Evolutionary conservation across 1,139 yeast species (phyloP).

Genomic region (Blastobotrys petasosporus): DNA sequence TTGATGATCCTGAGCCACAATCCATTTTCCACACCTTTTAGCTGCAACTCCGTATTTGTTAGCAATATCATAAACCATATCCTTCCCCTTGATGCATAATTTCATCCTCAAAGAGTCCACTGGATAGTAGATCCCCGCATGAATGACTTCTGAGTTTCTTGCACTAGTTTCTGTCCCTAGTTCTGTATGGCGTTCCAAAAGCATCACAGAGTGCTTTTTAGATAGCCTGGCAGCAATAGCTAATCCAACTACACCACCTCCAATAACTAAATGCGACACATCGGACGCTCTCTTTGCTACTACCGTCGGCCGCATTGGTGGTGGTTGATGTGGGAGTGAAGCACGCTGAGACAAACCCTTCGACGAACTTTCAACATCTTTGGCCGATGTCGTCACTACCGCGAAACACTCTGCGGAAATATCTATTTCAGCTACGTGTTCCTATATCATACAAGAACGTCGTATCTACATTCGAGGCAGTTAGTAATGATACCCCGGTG

Average conservation of each 20-base stretch:
- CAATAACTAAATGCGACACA: slow-evolving; percentile 74
- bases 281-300: slow-evolving; percentile 34
- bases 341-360: not conserved
- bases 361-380: not conserved
- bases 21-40: slow-evolving; percentile 74
- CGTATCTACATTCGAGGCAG: slow-evolving; percentile 21
- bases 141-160: slow-evolving; percentile 86
- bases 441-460: slow-evolving; percentile 27
- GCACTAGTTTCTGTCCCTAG: slow-evolving; percentile 79
- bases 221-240: slow-evolving; percentile 71
- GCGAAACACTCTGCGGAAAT: slow-evolving; percentile 22
- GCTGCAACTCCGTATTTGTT: slow-evolving; percentile 50
- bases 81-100: slow-evolving; percentile 70
- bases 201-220: slow-evolving; percentile 44
- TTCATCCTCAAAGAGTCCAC: slow-evolving; percentile 56
- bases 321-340: not conserved
- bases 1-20: slow-evolving; percentile 69
- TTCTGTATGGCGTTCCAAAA: slow-evolving; percentile 60
- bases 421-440: slow-evolving; percentile 28
- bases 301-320: slow-evolving; percentile 7
- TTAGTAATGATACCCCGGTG: slow-evolving; percentile 13
- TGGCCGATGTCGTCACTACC: slow-evolving; percentile 18
- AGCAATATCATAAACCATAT: slow-evolving; percentile 52
- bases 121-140: slow-evolving; percentile 85
- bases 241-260: slow-evolving; percentile 86